Base-by-base conservation (phyloP, 768 basidiomycete species). In the Lentinula aciculospora region DNA sequence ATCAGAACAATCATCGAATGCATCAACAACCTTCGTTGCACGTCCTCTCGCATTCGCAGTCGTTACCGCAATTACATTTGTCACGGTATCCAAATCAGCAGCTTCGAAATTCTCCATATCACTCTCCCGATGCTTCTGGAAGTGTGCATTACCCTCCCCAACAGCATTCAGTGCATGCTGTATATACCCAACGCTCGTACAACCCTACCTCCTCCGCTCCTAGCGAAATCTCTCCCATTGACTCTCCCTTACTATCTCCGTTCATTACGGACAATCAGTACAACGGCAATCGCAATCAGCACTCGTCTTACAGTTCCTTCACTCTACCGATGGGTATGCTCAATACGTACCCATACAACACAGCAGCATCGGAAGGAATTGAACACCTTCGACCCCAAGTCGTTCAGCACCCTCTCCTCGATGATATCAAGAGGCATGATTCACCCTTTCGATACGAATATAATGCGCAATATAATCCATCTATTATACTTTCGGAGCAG, bases 11-110 rank as follows among this genome's bases (percentile, higher is more conserved):
- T 21, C 31, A 36, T 31, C 10, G 21, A 5, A n/a, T 50, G 31
- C 49, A 50, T 34, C 17, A 50, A 21, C 49, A 50, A 21, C 32
- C 28, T 13, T 5, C 29, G 19, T 31, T n/a, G 7, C 49, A 50
- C 31, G n/a, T 25, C 25, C 51, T 53, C n/a, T 37, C 51, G 9
- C 51, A 53, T 53, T 53, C 51, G 21, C 51, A 53, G 23, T 46
- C 54, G 1, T 40, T 46, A 29, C 54, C 44, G 19, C 54, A 56
- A 12, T 27, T 54, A 39, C 53, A 23, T 27, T 6, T 34, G 15
- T 40, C 53, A 37, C 53, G 21, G 39, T 29, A 39, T 29, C 36
- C 21, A 40, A 28, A 25, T 4, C 25, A 28, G n/a, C 37, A n/a
- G 6, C 21, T 17, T 10, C 19, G 23, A 27, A 19, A 39, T 39